Base-by-base conservation (phyloP, 2,329 filamentous ascomycete species). In the Fusarium nodosum region DNA sequence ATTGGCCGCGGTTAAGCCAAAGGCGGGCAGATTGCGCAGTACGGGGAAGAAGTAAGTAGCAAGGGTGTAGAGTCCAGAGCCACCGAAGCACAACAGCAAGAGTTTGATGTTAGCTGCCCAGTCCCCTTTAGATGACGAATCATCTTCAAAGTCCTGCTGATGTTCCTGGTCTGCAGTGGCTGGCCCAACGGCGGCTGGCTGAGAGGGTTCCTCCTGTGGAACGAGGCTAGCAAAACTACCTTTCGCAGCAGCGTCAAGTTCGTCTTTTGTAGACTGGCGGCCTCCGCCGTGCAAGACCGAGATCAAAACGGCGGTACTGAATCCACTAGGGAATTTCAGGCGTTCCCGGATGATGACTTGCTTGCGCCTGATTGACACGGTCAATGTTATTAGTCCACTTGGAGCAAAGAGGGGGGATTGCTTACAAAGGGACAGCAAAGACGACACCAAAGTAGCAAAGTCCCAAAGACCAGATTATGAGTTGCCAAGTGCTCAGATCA, bases 401-500 rank as follows among this genome's bases (percentile, higher is more conserved):
- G 28, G n/a, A 18, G n/a, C 24, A 48, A 39, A 24, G 33, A 36
- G 12, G n/a, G 24, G n/a, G 2, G 26, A 24, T 44, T 31, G 54
- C 82, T 80, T 77, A 78, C 84, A 98, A 77, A 1, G 96, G 96
- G 16, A 99, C 95, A 1, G 94, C 96, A 82, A 99, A 98, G 2
- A 98, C 91, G 2, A 98, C 96, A 0, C 96, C 96, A 77, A 99
- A 99, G 76, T 98, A 95, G 77, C 94, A 97, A 18, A 99, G 87
- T 0, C 96, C 96, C 56, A 99, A 79, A 28, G 93, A 92, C 96
- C 96, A 99, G 10, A 97, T 79, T 9, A 97, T 89, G 68, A 97
- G 82, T 78, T 94, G 93, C 83, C 89, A 88, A 38, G 93, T 85
- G 36, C 89, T 88, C 45, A 97, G 81, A 56, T 87, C 83, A 20